Base-by-base conservation (phyloP, 2,329 filamentous ascomycete genomes). In the Alternaria arbusti region DNA sequence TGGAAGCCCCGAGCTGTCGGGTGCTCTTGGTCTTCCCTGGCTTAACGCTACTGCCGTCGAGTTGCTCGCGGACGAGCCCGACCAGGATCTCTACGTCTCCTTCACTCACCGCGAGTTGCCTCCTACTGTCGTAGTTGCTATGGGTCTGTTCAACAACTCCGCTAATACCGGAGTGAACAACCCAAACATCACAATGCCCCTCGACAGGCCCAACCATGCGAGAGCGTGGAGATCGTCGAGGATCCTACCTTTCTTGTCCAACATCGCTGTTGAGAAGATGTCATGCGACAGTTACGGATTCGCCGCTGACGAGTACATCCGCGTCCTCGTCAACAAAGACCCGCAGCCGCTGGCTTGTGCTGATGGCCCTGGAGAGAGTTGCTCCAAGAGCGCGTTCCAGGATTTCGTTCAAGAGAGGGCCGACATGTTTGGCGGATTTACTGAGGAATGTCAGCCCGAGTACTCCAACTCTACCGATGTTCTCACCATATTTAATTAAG, bases 51-150 rank as follows among this genome's bases (percentile, higher is more conserved):
- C 88, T 0, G 82, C 87, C 0, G 71, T 80, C 10, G 79, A 87
- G 6, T 74, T 84, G 0, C 79, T 89, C 10, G 72, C 87, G 36
- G 78, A 76, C 59, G 70, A 73, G 5, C 75, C 78, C 6, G 76
- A 78, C n/a, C 84, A 91, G 71, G 87, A 91, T 59, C 82, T 91
- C 8, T 90, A 89, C 71, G 83, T 91, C 44, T 89, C 87, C 56
- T 91, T 91, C 80, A 91, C 89, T 0, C 89, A 91, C 74, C 86
- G 89, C 20, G 89, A 91, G 74, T 80, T 91, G 3, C 89, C 89
- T 2, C 89, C 90, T 1, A 89, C 88, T 62, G 87, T 91, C 1
- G 79, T 89, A 2, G 89, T 91, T 1, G 88, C 89, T 0, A 84
- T 91, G 78, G 89, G 89, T 0, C 82, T 92, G 5, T 91, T 91